Base-by-base conservation (phyloP, 805 yeast species). In the Zygotorulaspora chibaensis region DNA sequence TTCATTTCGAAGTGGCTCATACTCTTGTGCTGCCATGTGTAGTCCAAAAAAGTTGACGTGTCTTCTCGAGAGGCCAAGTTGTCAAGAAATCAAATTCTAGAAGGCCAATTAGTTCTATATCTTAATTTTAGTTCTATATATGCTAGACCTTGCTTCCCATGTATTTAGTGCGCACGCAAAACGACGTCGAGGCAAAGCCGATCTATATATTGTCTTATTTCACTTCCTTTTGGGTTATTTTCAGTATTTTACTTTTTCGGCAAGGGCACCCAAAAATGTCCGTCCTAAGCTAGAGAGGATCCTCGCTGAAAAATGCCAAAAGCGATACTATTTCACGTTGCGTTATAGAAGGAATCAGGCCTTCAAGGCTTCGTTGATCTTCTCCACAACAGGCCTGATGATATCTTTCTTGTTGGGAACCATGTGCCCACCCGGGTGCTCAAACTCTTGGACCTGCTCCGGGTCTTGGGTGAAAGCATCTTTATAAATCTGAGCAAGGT, bases 381-480 rank as follows among this genome's bases (percentile, higher is more conserved):
- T 67, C 35, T 69, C 74, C 12, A 71, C 74, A 10, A 71, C 56
- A 1, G 75, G 74, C 51, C 66, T 68, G 42, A 70, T 57, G 56
- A 72, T 64, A 45, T 75, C 78, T 64, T 85, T 86, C 40, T 89
- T 83, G 66, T 87, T 88, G 25, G 98, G 99, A 38, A 91, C 96
- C 69, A 85, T 89, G 62, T 91, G 99, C 1, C 98, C 97, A 50
- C 99, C 98, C 8, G 97, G 97, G 59, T 91, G 99, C 52, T 78
- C 83, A 48, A 84, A 68, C 11, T 70, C 58, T 3, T 66, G 71
- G 5, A 85, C 69, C 18, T 65, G 60, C 9, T 63, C 68, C 3
- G 61, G 58, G 25, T 65, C 62, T 16, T 68, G 75, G 42, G 77
- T 76, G 18, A 13, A 33, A 3, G 59, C 57, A 3, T 51, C 46